Evolutionary conservation across 2,329 filamentous ascomycete species (phyloP).

Genomic region (Ophiostoma novo-ulmi): DNA sequence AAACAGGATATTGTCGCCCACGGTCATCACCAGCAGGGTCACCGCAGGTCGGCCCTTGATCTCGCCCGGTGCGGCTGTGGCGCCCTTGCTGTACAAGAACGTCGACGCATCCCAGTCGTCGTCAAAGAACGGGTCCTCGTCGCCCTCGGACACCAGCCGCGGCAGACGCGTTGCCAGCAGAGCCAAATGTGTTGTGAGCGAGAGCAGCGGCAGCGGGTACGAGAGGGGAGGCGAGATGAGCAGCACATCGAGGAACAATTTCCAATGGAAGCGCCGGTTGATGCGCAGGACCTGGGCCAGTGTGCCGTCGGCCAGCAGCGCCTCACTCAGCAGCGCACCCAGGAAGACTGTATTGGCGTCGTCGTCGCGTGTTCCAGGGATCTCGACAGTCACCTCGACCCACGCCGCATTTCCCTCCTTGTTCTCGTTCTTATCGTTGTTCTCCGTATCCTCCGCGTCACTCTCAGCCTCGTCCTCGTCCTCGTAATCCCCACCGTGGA

Average conservation of each 20-base stretch:
- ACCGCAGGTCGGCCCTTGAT: conserved; percentile 61
- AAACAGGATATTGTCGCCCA: conserved; percentile 86
- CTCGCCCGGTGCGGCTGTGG: not conserved
- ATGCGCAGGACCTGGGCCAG: conserved; percentile 73
- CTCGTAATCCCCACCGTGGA: conserved; percentile 29
- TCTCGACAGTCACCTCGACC: conserved; percentile 88
- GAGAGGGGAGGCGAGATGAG: conserved; percentile 89
- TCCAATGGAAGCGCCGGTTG: conserved; percentile 92
- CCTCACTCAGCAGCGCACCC: conserved; percentile 82
- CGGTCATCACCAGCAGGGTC: conserved; percentile 81
- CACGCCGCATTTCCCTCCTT: conserved; percentile 44
- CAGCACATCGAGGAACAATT: conserved; percentile 88
- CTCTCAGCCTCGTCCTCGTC: conserved; percentile 25
- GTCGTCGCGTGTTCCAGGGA: conserved; percentile 85
- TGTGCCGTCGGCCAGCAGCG: conserved; percentile 66
- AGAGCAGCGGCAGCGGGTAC: conserved; percentile 88
- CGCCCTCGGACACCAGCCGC: conserved; percentile 75
- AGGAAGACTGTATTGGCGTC: conserved; percentile 85
- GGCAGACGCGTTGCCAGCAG: conserved; percentile 83
- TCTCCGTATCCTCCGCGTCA: conserved; percentile 6
- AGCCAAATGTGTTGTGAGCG: conserved; percentile 87
- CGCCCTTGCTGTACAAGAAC: conserved; percentile 62
- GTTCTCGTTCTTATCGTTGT: conserved; percentile 27
- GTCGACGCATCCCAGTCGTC: conserved; percentile 90
- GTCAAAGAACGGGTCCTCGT: conserved; percentile 96